Evolutionary conservation across 192 early-diverging fungal genomes (phyloP), one percentile per base, ranked within the genome.

Genomic region (Mortierella alpina): DNA sequence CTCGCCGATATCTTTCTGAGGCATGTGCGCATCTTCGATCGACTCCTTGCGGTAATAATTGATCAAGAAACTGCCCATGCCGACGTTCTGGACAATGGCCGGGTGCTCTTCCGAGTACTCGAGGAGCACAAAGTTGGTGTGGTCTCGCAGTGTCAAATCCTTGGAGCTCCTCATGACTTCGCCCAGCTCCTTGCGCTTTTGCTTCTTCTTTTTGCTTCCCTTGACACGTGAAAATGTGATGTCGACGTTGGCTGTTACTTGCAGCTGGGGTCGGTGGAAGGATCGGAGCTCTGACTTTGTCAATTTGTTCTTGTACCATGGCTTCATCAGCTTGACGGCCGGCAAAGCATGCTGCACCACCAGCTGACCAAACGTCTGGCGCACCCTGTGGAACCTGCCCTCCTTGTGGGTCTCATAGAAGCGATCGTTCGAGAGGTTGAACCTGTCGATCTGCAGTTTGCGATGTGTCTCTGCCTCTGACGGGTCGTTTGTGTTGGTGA

Each of bases 41-140:
- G 95, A 90, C 15, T 85, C 88, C 84, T 98, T 98, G 40, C 98
- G 91, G 65, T 98, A 99, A 84, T 98, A 99, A 73, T 98, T 98
- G 73, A 95, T 91, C 48, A 98, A 84, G 61, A 98, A 86, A 63
- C 92, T 95, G 57, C 93, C 96, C 98, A 99, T 99, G 23, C 98
- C 98, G 8, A 92, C 87, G 72, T 98, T 98, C 23, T 93, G 92
- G 65, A 99, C 69, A 31, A 98, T 92, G 1, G 95, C 91, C 14
- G 98, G 98, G 77, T 97, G 94, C 83, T 99, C 98, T 74, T 99
- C 97, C 0, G 94, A 94, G 71, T 98, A 98, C 75, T 99, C 98
- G 15, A 98, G 72, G 50, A 99, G 74, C 0, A 95, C 88, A 82
- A 91, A 97, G 66, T 91, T 88, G 39, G 89, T 86, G 39, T 90